Evolutionary conservation across 2,329 filamentous ascomycete genomes (phyloP).

Genomic region (Laburnicola sp.): DNA sequence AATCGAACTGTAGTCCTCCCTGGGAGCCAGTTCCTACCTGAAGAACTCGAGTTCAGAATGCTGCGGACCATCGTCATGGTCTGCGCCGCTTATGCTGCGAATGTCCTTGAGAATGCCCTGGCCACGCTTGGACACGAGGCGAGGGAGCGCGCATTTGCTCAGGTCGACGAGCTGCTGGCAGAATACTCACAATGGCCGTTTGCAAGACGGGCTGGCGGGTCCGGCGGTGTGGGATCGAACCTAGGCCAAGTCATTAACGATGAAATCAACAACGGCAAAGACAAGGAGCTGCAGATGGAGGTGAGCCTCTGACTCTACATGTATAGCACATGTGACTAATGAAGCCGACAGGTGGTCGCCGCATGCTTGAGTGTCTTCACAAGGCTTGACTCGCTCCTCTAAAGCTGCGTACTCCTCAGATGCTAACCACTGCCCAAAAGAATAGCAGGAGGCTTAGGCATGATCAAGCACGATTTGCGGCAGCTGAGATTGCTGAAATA

Average conservation of each 20-base stretch:
- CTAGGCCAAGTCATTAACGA: conserved; percentile 83
- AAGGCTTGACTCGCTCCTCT: conserved; percentile 92
- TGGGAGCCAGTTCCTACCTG: conserved; percentile 83
- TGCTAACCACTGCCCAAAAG: conserved; percentile 13
- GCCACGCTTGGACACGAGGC: conserved; percentile 92
- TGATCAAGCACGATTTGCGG: conserved; percentile 5
- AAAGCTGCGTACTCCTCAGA: conserved; percentile 33
- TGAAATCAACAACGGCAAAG: conserved; percentile 83
- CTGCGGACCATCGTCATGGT: conserved; percentile 93
- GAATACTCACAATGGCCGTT: conserved; percentile 99
- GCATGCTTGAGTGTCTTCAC: conserved; percentile 98
- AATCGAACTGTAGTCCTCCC: conserved; percentile 92
- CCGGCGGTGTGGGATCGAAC: conserved; percentile 87
- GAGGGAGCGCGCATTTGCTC: conserved; percentile 89
- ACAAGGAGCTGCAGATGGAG: conserved; percentile 95
- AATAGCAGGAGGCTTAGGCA: conserved; percentile 4
- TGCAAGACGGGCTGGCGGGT: conserved; percentile 73
- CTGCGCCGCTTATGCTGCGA: conserved; percentile 95
- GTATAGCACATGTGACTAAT: conserved; percentile 26
- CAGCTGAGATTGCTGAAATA: conserved; percentile 4
- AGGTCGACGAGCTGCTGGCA: conserved; percentile 92
- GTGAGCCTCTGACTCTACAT: conserved; percentile 55
- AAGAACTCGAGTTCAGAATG: conserved; percentile 92
- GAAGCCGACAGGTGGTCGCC: conserved; percentile 67
- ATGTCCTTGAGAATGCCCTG: conserved; percentile 97